Evolutionary conservation across 495 filamentous ascomycete genomes (phyloP).

Genomic region (Stereocaulon alpinum): DNA sequence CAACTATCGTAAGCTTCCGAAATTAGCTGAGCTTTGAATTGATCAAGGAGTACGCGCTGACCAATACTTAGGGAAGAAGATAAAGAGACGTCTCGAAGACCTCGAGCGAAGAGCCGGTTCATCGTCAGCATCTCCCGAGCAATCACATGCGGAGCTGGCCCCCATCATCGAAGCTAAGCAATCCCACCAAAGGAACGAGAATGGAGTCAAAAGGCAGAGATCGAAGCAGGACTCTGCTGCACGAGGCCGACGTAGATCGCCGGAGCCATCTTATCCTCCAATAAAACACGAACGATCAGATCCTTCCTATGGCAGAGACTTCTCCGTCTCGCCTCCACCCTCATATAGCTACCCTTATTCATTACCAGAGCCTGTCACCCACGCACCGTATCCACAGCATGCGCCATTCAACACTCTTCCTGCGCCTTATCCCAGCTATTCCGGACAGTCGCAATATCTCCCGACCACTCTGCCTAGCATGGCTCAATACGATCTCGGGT

Average conservation of each 20-base stretch:
- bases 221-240: slow-evolving; percentile 34
- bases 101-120: slow-evolving; percentile 86
- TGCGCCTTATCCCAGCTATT: slow-evolving; percentile 43
- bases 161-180: slow-evolving; percentile 10
- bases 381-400: slow-evolving; percentile 51
- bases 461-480: slow-evolving; percentile 58
- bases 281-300: slow-evolving; percentile 37
- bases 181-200: slow-evolving; percentile 29
- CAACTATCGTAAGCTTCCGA: slow-evolving; percentile 77
- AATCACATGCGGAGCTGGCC: slow-evolving; percentile 43
- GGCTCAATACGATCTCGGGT: slow-evolving; percentile 47
- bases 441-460: slow-evolving; percentile 52
- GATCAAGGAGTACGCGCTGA: slow-evolving; percentile 14
- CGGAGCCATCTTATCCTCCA: slow-evolving; percentile 35
- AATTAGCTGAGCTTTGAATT: neutral
- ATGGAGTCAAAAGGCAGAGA: slow-evolving; percentile 40
- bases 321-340: slow-evolving; percentile 61
- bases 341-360: slow-evolving; percentile 63
- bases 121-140: slow-evolving; percentile 62
- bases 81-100: slow-evolving; percentile 95
- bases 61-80: slow-evolving; percentile 72
- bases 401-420: slow-evolving; percentile 57
- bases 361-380: slow-evolving; percentile 54
- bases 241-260: slow-evolving; percentile 37
- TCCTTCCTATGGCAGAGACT: slow-evolving; percentile 59